A percentile compares a stretch with the other conserved stretches of the same genome.
Evolutionary conservation across 805 yeast genomes (phyloP).

Genomic region (Schwanniomyces occidentalis): DNA sequence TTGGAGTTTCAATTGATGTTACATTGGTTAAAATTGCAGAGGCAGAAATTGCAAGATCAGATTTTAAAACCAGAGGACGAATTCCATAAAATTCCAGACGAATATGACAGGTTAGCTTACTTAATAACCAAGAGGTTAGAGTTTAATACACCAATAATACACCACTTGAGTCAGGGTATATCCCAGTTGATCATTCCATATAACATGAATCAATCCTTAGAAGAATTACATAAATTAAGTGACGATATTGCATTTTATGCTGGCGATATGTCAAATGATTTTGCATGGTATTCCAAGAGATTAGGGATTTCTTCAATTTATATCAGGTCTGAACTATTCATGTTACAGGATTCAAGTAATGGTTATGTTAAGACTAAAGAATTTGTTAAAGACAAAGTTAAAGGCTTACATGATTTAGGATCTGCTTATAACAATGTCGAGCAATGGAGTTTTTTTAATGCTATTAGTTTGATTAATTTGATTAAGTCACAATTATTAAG

Average conservation of each 20-base stretch:
- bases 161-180: conserved; percentile 50
- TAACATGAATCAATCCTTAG: conserved; percentile 55
- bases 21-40: conserved; percentile 45
- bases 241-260: conserved; percentile 84
- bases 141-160: conserved; percentile 50
- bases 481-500: conserved; percentile 68
- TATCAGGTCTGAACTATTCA: conserved; percentile 74
- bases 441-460: conserved; percentile 75
- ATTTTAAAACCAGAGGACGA: conserved; percentile 26
- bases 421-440: conserved; percentile 61
- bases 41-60: conserved; percentile 37
- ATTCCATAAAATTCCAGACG: conserved; percentile 33
- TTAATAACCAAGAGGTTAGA: conserved; percentile 51
- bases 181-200: conserved; percentile 65
- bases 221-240: conserved; percentile 69
- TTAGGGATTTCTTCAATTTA: conserved; percentile 67
- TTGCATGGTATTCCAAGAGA: conserved; percentile 92
- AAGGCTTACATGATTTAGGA: conserved; percentile 55
- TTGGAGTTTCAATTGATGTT: conserved; percentile 60
- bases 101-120: conserved; percentile 44
- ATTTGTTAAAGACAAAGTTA: conserved; percentile 62
- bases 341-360: conserved; percentile 70
- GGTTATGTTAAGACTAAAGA: conserved; percentile 57
- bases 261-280: conserved; percentile 77
- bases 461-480: conserved; percentile 63